Percentiles rank a stretch among this genome's conserved stretches.
Evolutionary conservation across 148 eudicot genomes (phyloP).

Genomic region (Fagopyrum esculentum): DNA sequence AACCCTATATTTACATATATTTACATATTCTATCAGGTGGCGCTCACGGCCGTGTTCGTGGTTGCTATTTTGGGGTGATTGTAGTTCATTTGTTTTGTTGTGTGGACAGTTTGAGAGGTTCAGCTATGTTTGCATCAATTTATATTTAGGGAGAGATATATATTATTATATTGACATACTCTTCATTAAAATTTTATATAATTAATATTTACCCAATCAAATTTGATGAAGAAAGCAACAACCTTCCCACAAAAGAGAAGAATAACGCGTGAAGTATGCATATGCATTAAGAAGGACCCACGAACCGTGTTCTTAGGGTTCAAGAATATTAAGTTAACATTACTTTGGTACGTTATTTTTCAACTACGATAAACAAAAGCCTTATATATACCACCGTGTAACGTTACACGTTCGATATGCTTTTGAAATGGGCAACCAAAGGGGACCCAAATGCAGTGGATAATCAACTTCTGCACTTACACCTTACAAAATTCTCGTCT

Average conservation of each 20-base stretch:
- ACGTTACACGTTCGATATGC: no score
- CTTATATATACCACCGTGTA: neutral
- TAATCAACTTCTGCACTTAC: no score
- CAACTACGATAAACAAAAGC: neutral
- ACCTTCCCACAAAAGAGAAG: neutral
- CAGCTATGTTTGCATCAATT: neutral
- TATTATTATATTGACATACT: neutral
- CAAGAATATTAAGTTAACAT: neutral
- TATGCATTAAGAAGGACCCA: neutral
- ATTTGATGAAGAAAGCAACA: neutral
- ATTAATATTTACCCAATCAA: neutral
- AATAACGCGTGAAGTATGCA: conserved; percentile 1
- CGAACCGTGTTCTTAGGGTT: neutral
- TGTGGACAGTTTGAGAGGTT: neutral
- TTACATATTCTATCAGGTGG: no score
- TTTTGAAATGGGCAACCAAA: no score
- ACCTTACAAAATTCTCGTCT: no score
- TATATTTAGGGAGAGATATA: neutral
- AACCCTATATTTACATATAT: no score
- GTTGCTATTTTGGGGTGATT: neutral
- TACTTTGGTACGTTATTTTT: neutral
- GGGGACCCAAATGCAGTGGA: no score
- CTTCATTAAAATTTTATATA: neutral
- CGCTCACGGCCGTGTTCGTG: neutral
- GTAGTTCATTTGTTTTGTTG: neutral